Evolutionary conservation across 2,329 filamentous ascomycete species (phyloP).

Genomic region (Drechmeria coniospora): DNA sequence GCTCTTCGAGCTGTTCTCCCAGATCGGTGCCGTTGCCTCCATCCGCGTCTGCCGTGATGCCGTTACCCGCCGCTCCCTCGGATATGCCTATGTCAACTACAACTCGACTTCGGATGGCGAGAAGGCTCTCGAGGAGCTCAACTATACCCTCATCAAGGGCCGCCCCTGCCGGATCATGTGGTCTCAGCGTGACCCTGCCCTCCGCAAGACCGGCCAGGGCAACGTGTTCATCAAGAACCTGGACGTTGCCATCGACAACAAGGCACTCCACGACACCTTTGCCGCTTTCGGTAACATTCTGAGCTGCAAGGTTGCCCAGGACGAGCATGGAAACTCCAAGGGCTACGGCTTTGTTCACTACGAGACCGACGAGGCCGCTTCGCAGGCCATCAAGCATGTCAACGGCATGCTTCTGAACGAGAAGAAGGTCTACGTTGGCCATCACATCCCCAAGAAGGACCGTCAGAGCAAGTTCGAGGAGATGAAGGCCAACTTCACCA

Average conservation of each 20-base stretch:
- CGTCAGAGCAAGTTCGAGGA: conserved; percentile 99
- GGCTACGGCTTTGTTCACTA: conserved; percentile 99
- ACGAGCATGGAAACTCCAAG: conserved; percentile 93
- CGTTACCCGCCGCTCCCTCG: conserved; percentile 93
- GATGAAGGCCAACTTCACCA: conserved; percentile 99
- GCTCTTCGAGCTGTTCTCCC: conserved; percentile 99
- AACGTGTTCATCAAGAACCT: conserved; percentile 99
- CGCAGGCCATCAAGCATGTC: conserved; percentile 96
- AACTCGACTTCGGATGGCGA: conserved; percentile 94
- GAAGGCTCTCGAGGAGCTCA: conserved; percentile 96
- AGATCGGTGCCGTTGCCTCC: conserved; percentile 95
- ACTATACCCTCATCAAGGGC: conserved; percentile 99
- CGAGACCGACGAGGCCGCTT: conserved; percentile 94
- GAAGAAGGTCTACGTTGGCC: conserved; percentile 99
- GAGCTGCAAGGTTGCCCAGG: conserved; percentile 98
- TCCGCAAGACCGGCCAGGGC: conserved; percentile 97
- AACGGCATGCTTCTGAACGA: conserved; percentile 99
- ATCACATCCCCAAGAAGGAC: conserved; percentile 99
- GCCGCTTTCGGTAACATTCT: conserved; percentile 98
- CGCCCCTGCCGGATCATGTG: conserved; percentile 99
- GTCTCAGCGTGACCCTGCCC: conserved; percentile 97
- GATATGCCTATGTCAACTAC: conserved; percentile 99
- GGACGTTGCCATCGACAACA: conserved; percentile 97
- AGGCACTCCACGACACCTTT: conserved; percentile 98
- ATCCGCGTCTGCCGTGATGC: conserved; percentile 99